Conservation (phyloP, 257 asterid species). For the Penstemon eatonii region DNA sequence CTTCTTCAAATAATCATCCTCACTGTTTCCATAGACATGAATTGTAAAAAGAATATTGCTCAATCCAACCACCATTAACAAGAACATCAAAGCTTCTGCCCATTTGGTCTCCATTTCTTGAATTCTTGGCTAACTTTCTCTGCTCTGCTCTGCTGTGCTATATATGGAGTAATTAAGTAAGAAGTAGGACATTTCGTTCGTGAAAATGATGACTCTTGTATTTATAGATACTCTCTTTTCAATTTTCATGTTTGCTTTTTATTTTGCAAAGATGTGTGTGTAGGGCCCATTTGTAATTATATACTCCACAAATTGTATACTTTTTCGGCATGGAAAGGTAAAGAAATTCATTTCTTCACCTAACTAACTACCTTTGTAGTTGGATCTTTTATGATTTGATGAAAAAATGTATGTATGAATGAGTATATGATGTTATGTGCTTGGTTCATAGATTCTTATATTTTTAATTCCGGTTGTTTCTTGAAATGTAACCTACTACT, state of each 20-base stretch:
- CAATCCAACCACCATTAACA: conserved; percentile 13
- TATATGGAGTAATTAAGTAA: neutral
- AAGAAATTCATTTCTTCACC: conserved; percentile 21
- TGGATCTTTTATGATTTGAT: no score
- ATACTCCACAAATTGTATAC: conserved; percentile 3
- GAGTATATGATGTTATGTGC: no score
- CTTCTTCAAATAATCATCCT: conserved; percentile 9
- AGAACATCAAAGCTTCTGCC: conserved; percentile 25
- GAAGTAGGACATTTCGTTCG: conserved; percentile 5
- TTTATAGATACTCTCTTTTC: neutral
- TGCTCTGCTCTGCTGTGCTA: no score
- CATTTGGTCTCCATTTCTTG: conserved; percentile 34
- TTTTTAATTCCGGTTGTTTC: no score
- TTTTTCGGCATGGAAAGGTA: conserved; percentile 16
- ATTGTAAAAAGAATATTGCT: conserved; percentile 16
- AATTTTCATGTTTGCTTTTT: conserved; percentile 20
- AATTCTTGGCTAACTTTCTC: neutral
- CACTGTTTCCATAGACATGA: conserved; percentile 23
- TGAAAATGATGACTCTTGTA: neutral
- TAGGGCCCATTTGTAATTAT: conserved; percentile 4
- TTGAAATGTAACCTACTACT: no score
- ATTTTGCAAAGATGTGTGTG: neutral
- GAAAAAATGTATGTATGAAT: no score
- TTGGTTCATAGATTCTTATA: no score
- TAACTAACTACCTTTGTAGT: neutral